These are phyloP conservation scores for Pseudotulostoma volvatum DNA, from an alignment of 495 filamentous ascomycete species.

Conservation along the genomic window DNA sequence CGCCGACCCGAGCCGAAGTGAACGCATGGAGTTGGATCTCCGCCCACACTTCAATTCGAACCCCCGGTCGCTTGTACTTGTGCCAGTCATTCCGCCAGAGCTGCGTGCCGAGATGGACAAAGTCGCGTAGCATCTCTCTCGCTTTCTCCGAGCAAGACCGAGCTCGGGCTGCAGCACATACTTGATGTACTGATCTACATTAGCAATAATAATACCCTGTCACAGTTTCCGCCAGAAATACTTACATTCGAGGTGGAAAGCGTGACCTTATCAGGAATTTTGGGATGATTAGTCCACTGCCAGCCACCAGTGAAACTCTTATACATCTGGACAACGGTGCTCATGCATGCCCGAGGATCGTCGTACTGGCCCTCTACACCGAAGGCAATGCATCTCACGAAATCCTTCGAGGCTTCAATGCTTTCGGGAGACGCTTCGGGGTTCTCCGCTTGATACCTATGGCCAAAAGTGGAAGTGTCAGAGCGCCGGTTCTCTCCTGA, in stretches of 20 bases:
- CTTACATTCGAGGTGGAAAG: neutral
- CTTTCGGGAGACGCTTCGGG: no score
- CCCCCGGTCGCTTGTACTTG: neutral
- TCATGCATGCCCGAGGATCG: neutral
- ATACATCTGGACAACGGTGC: neutral
- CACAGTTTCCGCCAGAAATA: no score
- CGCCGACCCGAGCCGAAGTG: slow-evolving; percentile 1
- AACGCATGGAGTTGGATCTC: neutral
- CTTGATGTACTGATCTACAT: no score
- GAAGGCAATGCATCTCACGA: neutral
- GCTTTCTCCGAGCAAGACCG: neutral
- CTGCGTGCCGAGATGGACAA: neutral
- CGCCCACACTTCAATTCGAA: neutral
- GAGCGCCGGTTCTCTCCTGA: no score
- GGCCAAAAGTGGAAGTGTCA: no score
- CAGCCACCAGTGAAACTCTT: neutral
- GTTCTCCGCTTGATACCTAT: no score
- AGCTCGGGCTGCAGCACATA: no score
- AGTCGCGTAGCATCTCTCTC: neutral
- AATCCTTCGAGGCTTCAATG: no score
- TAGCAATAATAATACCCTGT: no score
- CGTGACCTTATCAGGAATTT: neutral
- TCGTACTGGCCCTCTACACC: neutral
- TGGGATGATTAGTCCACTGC: neutral
- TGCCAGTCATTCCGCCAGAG: slow-evolving; percentile 1